Evolutionary conservation across 1,139 yeast species (phyloP).

Genomic region (Kodamaea suecica): DNA sequence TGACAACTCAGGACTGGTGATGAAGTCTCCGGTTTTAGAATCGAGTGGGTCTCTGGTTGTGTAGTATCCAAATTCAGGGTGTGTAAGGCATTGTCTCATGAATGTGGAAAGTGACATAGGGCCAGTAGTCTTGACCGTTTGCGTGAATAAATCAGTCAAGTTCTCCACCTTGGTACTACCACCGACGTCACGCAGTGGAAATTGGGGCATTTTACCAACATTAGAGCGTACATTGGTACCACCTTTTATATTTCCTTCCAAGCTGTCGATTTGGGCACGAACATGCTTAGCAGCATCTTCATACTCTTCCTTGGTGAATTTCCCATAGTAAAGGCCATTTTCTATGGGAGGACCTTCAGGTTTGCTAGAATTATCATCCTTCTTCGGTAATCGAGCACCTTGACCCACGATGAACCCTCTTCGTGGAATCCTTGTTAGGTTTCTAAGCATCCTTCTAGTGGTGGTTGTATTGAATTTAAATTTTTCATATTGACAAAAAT

Average conservation of each 20-base stretch:
- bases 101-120: constrained; percentile 72
- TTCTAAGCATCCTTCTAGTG: no score
- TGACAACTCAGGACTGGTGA: constrained; percentile 84
- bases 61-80: constrained; percentile 77
- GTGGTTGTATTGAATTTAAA: no score
- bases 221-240: constrained; percentile 35
- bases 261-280: constrained; percentile 31
- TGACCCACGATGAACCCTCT: no score
- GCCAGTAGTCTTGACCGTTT: constrained; percentile 67
- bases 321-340: constrained; percentile 30
- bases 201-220: constrained; percentile 34
- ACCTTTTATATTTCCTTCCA: constrained; percentile 43
- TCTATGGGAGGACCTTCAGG: constrained; percentile 17
- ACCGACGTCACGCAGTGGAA: constrained; percentile 24
- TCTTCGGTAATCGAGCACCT: no score
- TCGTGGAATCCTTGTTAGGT: no score
- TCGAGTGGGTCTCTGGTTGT: constrained; percentile 77
- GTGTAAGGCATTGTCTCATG: constrained; percentile 81
- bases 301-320: constrained; percentile 42
- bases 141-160: constrained; percentile 42
- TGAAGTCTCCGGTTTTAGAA: constrained; percentile 61
- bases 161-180: constrained; percentile 21
- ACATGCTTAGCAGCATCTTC: constrained; percentile 37
- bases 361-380: not conserved
- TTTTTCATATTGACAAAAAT: no score